These are phyloP conservation scores for Avena insularis DNA, from an alignment of 176 grass and related monocot genomes.

Conservation along the genomic window DNA sequence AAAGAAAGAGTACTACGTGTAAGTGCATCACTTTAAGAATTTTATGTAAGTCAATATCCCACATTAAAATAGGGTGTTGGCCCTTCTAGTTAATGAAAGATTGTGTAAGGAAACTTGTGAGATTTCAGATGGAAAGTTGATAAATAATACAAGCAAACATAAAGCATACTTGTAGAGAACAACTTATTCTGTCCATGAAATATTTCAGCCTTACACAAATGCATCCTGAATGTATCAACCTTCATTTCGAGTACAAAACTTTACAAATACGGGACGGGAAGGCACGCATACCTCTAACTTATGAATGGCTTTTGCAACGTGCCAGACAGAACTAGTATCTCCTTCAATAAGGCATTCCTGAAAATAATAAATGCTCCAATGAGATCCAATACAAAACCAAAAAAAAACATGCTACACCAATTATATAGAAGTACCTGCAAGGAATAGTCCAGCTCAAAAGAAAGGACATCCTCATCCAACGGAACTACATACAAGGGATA, in stretches of 20 bases:
- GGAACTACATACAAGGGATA: conserved; percentile 88
- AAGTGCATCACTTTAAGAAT: conserved; percentile 27
- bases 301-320: conserved; percentile 97
- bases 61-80: background rate
- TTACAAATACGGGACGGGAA: conserved; percentile 8
- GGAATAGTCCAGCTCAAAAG: conserved; percentile 87
- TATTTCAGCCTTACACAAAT: conserved; percentile 10
- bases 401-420: conserved; percentile 20
- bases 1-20: conserved; percentile 25
- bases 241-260: conserved; percentile 17
- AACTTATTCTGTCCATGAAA: background rate
- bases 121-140: conserved; percentile 11
- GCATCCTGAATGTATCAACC: background rate
- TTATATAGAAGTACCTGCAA: conserved; percentile 65
- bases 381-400: conserved; percentile 27
- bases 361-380: conserved; percentile 35
- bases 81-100: conserved; percentile 11
- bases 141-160: conserved; percentile 17
- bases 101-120: background rate
- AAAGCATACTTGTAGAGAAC: background rate
- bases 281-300: conserved; percentile 76
- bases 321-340: conserved; percentile 96
- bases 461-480: conserved; percentile 93
- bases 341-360: conserved; percentile 90
- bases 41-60: background rate